Percentiles rank a stretch among this genome's conserved stretches.
Conservation (phyloP, 148 eudicot genomes). For the Chenopodium quinoa region DNA sequence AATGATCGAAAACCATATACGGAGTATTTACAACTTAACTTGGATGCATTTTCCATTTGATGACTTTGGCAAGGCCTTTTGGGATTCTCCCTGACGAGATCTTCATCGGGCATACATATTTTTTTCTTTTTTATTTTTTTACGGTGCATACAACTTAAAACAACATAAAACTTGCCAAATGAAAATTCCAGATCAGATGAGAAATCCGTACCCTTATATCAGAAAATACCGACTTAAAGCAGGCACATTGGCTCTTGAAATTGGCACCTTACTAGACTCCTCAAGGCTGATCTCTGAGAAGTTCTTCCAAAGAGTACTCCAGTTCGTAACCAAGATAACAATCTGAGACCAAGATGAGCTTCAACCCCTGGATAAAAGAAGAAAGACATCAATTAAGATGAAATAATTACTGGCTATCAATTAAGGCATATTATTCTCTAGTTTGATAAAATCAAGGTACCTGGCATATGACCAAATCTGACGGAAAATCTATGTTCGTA, state of each 20-base stretch:
- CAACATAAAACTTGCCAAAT: neutral
- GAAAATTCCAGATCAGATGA: neutral
- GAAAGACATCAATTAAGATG: neutral
- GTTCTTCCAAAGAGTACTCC: conserved; percentile 59
- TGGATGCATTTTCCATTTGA: neutral
- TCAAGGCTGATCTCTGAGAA: conserved; percentile 28
- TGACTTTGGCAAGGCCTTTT: neutral
- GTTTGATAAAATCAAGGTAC: conserved; percentile 25
- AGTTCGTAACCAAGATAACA: conserved; percentile 84
- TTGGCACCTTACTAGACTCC: neutral
- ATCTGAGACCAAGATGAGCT: conserved; percentile 83
- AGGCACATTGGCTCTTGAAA: neutral
- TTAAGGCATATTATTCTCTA: neutral
- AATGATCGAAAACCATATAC: neutral
- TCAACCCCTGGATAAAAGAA: conserved; percentile 55
- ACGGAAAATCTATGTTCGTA: conserved; percentile 72
- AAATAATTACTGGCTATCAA: neutral
- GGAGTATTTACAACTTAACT: neutral
- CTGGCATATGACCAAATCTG: conserved; percentile 49
- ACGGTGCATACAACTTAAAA: too few species aligned
- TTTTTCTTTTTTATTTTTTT: too few species aligned
- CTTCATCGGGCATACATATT: neutral
- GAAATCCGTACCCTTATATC: neutral
- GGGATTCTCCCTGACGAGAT: neutral
- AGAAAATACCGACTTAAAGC: neutral